phyloP scores from a whole-genome alignment of 192 early-diverging fungal species.

The Rhizophagus sp. region DNA sequence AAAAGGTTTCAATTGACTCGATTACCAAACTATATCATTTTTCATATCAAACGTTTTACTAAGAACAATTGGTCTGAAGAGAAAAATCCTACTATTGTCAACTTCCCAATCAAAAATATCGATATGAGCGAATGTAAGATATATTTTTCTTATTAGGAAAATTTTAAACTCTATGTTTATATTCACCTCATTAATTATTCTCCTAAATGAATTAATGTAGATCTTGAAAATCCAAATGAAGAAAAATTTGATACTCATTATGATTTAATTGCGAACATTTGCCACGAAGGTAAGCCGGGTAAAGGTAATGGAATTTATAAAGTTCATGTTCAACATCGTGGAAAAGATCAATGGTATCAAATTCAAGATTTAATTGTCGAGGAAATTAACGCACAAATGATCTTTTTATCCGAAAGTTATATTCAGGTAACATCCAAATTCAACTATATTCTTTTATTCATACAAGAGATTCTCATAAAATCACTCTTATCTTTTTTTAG shows the following conservation, averaged over 20 bases:
- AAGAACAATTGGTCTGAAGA: slow-evolving; percentile 83
- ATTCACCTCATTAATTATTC: background rate
- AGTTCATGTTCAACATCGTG: slow-evolving; percentile 74
- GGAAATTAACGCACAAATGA: slow-evolving; percentile 92
- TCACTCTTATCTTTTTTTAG: slow-evolving; percentile 18
- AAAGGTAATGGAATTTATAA: slow-evolving; percentile 72
- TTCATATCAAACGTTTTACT: slow-evolving; percentile 88
- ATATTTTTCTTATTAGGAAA: background rate
- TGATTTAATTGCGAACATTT: slow-evolving; percentile 89
- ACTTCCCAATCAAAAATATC: slow-evolving; percentile 85
- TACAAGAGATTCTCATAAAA: background rate
- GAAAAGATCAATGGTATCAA: slow-evolving; percentile 90
- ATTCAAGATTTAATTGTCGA: slow-evolving; percentile 94
- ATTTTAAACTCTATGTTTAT: background rate
- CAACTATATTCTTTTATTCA: background rate
- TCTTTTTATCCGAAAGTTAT: slow-evolving; percentile 89
- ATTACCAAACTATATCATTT: slow-evolving; percentile 85
- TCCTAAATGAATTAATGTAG: background rate
- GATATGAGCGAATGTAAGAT: slow-evolving; percentile 79
- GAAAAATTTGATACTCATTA: slow-evolving; percentile 61
- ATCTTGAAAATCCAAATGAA: slow-evolving; percentile 45
- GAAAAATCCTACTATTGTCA: slow-evolving; percentile 97
- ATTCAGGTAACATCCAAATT: slow-evolving; percentile 66
- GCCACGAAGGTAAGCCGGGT: slow-evolving; percentile 80
- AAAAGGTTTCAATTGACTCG: slow-evolving; percentile 73